phyloP scores from a whole-genome alignment of 768 basidiomycete genomes.

The Pluteus cervinus region DNA sequence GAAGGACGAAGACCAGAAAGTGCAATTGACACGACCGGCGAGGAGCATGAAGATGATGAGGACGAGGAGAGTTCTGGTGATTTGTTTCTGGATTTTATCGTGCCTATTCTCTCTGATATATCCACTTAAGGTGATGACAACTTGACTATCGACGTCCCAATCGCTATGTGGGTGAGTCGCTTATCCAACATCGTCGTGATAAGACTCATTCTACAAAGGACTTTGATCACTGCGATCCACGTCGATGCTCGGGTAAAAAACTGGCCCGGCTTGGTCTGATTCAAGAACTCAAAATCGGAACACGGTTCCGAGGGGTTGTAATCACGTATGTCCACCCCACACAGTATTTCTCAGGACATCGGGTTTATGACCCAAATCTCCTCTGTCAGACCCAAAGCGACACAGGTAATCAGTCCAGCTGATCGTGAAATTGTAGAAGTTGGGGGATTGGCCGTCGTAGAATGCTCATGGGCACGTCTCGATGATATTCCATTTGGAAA shows the following conservation, averaged over 20 bases:
- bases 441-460: conserved; percentile 90
- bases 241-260: conserved; percentile 78
- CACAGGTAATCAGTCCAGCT: conserved; percentile 68
- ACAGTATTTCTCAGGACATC: conserved; percentile 4
- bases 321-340: conserved; percentile 64
- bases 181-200: conserved; percentile 9
- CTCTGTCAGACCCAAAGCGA: conserved; percentile 71
- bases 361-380: background rate
- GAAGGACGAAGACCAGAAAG: conserved; percentile 43
- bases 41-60: conserved; percentile 29
- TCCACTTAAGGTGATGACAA: too few relatives aligned
- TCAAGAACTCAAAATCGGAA: conserved; percentile 75
- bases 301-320: conserved; percentile 86
- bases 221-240: conserved; percentile 96
- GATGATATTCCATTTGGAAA: conserved; percentile 94
- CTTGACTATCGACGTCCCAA: conserved; percentile 56
- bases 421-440: conserved; percentile 75
- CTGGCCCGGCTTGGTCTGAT: conserved; percentile 82
- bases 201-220: conserved; percentile 46
- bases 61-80: conserved; percentile 22
- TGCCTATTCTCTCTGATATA: too few relatives aligned
- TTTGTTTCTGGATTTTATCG: too few relatives aligned
- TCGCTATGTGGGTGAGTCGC: conserved; percentile 90
- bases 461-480: conserved; percentile 96
- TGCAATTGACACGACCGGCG: conserved; percentile 40